Evolutionary conservation across 805 yeast species (phyloP), one percentile per base, ranked within the genome.

Genomic region (Nakazawaea ernobii): DNA sequence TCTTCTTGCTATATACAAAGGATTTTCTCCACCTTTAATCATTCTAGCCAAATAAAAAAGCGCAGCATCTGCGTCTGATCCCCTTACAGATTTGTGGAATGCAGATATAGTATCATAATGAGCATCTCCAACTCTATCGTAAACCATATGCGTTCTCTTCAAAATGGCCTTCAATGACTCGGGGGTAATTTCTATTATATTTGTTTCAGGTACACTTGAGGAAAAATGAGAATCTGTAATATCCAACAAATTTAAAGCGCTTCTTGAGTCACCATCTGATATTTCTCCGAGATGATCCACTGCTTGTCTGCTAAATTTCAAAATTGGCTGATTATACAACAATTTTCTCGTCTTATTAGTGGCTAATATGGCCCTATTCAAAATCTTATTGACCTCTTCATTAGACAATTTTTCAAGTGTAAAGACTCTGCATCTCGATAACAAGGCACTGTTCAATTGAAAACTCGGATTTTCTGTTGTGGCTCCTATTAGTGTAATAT

Each of bases 91-190:
- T 59, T 94, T 94, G 67, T 94, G 99, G 54, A 94, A 86, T 1
- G 99, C 99, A 11, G 96, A 86, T 6, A 94, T 94, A 1, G 96
- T 80, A 61, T 94, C 99, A 63, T 94, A 94, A 62, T 94, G 99
- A 4, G 81, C 79, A 56, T 94, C 99, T 1, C 97, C 97, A 32
- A 80, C 82, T 41, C 87, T 73, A 62, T 94, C 98, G 60, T 92
- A 91, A 55, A 82, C 67, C 64, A 79, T 70, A 43, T 75, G 75
- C 1, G 82, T 74, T 59, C 79, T 65, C 59, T 71, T 55, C 59
- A 80, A 53, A 43, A 77, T 55, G 52, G 62, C 47, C 38, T 75
- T 69, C 35, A 83, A 53, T 14, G 61, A 52, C 0, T 67, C 68
- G 10, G 65, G 59, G 1, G 65, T 53, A 13, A 78, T 66, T 38